Conservation (phyloP, 768 basidiomycete species). For the Termitomyces sp. region DNA sequence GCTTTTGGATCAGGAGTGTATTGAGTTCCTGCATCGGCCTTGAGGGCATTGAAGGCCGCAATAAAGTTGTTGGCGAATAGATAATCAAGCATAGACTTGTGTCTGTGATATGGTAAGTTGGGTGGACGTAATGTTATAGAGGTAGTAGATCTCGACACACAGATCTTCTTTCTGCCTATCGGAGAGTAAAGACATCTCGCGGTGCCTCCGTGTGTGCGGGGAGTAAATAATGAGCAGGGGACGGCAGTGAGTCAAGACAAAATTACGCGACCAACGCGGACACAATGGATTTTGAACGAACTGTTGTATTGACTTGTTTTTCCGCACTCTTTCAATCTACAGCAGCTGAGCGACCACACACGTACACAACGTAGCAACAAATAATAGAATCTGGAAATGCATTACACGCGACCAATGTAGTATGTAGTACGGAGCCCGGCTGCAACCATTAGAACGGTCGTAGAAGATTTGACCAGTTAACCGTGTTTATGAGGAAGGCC, state of each 20-base stretch:
- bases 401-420: no score
- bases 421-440: no score
- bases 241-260: neutral
- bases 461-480: neutral
- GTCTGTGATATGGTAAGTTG: constrained; percentile 31
- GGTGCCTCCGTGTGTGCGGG: neutral
- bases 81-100: constrained; percentile 80
- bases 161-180: constrained; percentile 27
- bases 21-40: constrained; percentile 47
- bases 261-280: constrained; percentile 10
- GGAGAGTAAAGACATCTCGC: constrained; percentile 24
- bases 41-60: constrained; percentile 56
- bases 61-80: constrained; percentile 60
- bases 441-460: no score
- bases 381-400: no score
- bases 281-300: neutral
- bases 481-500: neutral
- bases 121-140: neutral
- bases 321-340: neutral
- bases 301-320: constrained; percentile 15
- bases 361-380: neutral
- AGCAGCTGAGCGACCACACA: neutral
- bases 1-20: constrained; percentile 83
- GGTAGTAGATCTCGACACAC: constrained; percentile 16
- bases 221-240: neutral